Base-by-base conservation (phyloP, 805 yeast species). In the Tanozyma kutaoensis region DNA sequence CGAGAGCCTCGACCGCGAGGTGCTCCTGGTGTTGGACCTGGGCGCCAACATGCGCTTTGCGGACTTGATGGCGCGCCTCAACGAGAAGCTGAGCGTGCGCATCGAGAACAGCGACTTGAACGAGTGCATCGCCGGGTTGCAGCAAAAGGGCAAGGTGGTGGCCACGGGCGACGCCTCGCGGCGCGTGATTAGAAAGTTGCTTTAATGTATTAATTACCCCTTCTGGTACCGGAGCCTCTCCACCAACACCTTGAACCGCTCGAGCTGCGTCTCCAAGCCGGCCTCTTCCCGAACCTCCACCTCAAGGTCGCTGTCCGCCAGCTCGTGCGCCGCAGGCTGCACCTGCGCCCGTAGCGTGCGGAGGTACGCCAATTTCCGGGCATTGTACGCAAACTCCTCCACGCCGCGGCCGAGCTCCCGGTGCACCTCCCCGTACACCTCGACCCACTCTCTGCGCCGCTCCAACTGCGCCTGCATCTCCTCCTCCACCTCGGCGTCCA, bases 71-170 rank as follows among this genome's bases (percentile, higher is more conserved):
- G 59, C 67, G 23, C 66, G 58, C 37, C 54, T 82, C 36, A 78
- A 79, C 43, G 93, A 79, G 29, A 73, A 69, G 39, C 59, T 72
- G 15, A 62, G 72, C 8, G 65, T 64, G 25, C 64, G 70, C 28
- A 74, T 82, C 5, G 94, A 81, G 39, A 72, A 76, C 43, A 41
- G 59, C 26, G 94, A 81, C 31, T 59, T 84, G 30, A 62, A 72
- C 23, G 86, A 76, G 24, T 75, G 72, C 2, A 47, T 84, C 33
- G 62, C 74, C 32, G 58, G 80, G 32, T 58, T 84, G 37, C 78
- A 67, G 32, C 75, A 70, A 30, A 94, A 82, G 43, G 80, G 77
- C 30, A 69, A 69, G 43, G 51, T 84, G 17, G n/a, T n/a, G n/a
- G n/a, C n/a, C n/a, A n/a, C n/a, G n/a, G n/a, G n/a, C n/a, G n/a